A percentile compares a stretch with the other conserved stretches of the same genome.
These are phyloP conservation scores for Dacryopinax primogenitus DNA, from an alignment of 768 basidiomycete genomes.

Conservation along the genomic window DNA sequence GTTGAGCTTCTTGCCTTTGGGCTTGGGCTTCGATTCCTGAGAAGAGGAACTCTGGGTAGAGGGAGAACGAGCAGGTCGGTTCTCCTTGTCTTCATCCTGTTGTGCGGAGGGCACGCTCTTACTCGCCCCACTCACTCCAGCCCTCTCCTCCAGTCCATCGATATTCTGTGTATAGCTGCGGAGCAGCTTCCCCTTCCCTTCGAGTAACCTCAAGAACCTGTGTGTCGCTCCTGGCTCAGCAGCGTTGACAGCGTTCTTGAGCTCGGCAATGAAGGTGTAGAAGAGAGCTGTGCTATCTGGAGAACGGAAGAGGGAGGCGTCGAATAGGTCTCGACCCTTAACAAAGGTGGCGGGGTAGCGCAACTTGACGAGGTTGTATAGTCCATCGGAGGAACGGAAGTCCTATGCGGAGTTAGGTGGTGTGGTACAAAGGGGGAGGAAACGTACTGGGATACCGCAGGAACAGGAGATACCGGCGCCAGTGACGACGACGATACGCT, in stretches of 20 bases:
- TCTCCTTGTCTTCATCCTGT: slow-evolving; percentile 8
- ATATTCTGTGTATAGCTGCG: slow-evolving; percentile 97
- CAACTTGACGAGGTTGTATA: slow-evolving; percentile 82
- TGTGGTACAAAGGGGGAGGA: neutral
- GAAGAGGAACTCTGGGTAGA: slow-evolving; percentile 9
- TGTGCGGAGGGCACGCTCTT: too few relatives aligned
- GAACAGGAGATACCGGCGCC: slow-evolving; percentile 96
- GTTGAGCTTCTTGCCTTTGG: slow-evolving; percentile 53
- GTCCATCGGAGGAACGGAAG: slow-evolving; percentile 86
- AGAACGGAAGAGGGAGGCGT: slow-evolving; percentile 81
- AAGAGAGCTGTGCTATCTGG: slow-evolving; percentile 75
- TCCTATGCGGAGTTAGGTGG: slow-evolving; percentile 43
- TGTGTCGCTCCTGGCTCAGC: slow-evolving; percentile 81
- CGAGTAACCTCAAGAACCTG: slow-evolving; percentile 70
- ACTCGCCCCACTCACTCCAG: slow-evolving; percentile 42
- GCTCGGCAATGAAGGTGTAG: slow-evolving; percentile 86
- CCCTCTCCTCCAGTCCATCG: slow-evolving; percentile 78
- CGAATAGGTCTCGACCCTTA: slow-evolving; percentile 91
- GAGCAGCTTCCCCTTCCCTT: slow-evolving; percentile 68
- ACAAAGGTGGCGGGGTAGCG: slow-evolving; percentile 70
- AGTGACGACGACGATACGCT: slow-evolving; percentile 77
- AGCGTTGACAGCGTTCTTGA: slow-evolving; percentile 67
- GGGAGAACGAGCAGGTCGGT: slow-evolving; percentile 11
- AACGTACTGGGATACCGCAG: slow-evolving; percentile 83
- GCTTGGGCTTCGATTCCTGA: slow-evolving; percentile 20